Percentiles rank a stretch among this genome's conserved stretches.
Conservation (phyloP, 2,329 filamentous ascomycete genomes). For the Hymenoscyphus fraxineus region DNA sequence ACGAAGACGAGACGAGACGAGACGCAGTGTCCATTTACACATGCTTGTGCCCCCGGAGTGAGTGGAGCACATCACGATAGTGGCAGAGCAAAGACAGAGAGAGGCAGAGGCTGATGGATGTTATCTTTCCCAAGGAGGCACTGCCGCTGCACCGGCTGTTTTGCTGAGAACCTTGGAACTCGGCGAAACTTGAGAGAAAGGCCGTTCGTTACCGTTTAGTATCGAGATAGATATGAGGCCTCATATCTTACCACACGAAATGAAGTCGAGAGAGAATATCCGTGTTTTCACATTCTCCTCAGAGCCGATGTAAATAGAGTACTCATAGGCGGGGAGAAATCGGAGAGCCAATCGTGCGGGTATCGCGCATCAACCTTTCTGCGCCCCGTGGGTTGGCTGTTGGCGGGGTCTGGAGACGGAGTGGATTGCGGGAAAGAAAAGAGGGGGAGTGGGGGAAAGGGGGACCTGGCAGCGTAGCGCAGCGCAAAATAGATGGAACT, state of each 20-base stretch:
- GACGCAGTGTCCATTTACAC: not conserved
- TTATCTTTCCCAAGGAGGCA: too few species aligned
- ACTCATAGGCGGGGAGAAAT: constrained; percentile 1
- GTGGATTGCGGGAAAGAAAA: not conserved
- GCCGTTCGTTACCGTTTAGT: too few species aligned
- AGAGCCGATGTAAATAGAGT: not conserved
- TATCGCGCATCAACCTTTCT: not conserved
- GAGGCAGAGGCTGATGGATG: not conserved
- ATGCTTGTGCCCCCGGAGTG: not conserved
- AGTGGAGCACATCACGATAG: not conserved
- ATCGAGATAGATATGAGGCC: too few species aligned
- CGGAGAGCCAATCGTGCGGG: not conserved
- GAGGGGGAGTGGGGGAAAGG: not conserved
- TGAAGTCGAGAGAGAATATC: not conserved
- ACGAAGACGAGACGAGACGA: not conserved
- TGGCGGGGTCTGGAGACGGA: constrained; percentile 2
- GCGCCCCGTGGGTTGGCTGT: not conserved
- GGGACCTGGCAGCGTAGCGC: not conserved
- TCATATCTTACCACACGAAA: too few species aligned
- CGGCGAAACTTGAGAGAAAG: too few species aligned
- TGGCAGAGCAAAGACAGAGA: not conserved
- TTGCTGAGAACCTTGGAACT: too few species aligned
- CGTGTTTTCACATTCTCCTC: too few species aligned
- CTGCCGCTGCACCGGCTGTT: too few species aligned
- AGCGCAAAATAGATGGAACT: not conserved